Evolutionary conservation across 2,329 filamentous ascomycete genomes (phyloP).

Genomic region (Hypomyces rosellus): DNA sequence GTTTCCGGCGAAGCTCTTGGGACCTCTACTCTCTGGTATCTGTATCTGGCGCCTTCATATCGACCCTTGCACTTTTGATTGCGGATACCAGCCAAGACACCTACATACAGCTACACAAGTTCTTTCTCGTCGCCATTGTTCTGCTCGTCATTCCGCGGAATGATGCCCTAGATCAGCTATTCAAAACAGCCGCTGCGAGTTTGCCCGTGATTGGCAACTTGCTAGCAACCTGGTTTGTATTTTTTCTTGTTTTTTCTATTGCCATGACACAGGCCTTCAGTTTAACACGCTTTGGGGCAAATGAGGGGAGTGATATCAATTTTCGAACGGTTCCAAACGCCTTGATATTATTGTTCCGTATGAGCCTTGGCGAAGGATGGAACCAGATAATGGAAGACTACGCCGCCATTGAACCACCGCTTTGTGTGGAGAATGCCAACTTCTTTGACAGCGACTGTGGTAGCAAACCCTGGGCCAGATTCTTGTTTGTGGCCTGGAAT

Average conservation of each 20-base stretch:
- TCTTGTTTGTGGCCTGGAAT: slow-evolving; percentile 94
- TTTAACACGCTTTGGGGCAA: slow-evolving; percentile 74
- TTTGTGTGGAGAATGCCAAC: slow-evolving; percentile 64
- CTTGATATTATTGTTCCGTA: slow-evolving; percentile 85
- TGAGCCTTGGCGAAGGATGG: slow-evolving; percentile 93
- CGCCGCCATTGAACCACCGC: slow-evolving; percentile 69
- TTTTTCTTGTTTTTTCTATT: slow-evolving; percentile 95
- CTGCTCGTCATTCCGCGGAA: slow-evolving; percentile 91
- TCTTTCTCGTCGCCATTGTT: slow-evolving; percentile 85
- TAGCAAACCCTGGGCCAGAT: slow-evolving; percentile 79
- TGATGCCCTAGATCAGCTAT: slow-evolving; percentile 93
- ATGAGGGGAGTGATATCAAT: slow-evolving; percentile 75
- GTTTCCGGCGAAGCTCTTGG: slow-evolving; percentile 91
- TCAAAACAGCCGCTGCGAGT: slow-evolving; percentile 96
- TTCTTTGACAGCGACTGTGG: slow-evolving; percentile 93
- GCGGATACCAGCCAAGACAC: slow-evolving; percentile 51
- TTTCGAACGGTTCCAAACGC: slow-evolving; percentile 92
- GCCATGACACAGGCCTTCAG: slow-evolving; percentile 95
- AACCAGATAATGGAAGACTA: slow-evolving; percentile 96
- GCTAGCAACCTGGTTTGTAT: slow-evolving; percentile 91
- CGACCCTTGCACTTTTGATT: slow-evolving; percentile 73
- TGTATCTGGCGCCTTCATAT: slow-evolving; percentile 69
- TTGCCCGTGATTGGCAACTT: slow-evolving; percentile 85
- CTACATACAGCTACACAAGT: slow-evolving; percentile 81
- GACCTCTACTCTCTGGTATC: slow-evolving; percentile 81